A percentile compares a stretch with the other conserved stretches of the same genome.
These are phyloP conservation scores for Alternaria tenuissima DNA, from an alignment of 2,329 filamentous ascomycete species.

Conservation along the genomic window DNA sequence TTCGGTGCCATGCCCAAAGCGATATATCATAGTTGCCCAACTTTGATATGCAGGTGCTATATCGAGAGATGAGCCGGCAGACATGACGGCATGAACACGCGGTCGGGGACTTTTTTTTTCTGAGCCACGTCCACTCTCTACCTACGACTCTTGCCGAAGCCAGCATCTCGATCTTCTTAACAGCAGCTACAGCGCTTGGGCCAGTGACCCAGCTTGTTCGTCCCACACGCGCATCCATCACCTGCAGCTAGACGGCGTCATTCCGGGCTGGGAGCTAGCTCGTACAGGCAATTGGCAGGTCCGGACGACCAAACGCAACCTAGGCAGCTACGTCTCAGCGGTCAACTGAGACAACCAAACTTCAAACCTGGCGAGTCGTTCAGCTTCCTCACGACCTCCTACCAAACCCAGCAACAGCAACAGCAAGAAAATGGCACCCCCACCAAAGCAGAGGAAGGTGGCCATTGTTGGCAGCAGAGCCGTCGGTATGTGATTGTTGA, in stretches of 20 bases:
- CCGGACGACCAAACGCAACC: slow-evolving; percentile 25
- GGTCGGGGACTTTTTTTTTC: slow-evolving; percentile 1
- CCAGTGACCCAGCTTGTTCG: slow-evolving; percentile 9
- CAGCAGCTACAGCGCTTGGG: neutral
- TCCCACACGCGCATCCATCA: slow-evolving; percentile 19
- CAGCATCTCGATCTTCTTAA: neutral
- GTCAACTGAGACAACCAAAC: slow-evolving; percentile 26
- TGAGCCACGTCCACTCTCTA: neutral
- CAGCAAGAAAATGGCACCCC: slow-evolving; percentile 61
- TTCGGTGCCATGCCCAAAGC: slow-evolving; percentile 16
- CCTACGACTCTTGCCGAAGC: neutral
- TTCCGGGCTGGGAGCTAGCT: slow-evolving; percentile 31
- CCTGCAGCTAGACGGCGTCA: slow-evolving; percentile 34
- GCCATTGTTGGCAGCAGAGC: slow-evolving; percentile 95
- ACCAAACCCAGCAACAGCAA: slow-evolving; percentile 23
- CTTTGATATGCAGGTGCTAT: slow-evolving; percentile 10
- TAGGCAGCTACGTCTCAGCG: slow-evolving; percentile 34
- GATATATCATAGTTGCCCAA: slow-evolving; percentile 20
- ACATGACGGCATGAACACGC: slow-evolving; percentile 35
- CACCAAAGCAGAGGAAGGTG: slow-evolving; percentile 90
- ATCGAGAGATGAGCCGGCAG: slow-evolving; percentile 15
- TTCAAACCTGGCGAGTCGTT: slow-evolving; percentile 35
- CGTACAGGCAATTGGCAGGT: slow-evolving; percentile 31
- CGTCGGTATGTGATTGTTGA: slow-evolving; percentile 69
- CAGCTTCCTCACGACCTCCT: slow-evolving; percentile 23